These are phyloP conservation scores for Tulasnella sp. DNA, from an alignment of 768 basidiomycete species.

Conservation along the genomic window DNA sequence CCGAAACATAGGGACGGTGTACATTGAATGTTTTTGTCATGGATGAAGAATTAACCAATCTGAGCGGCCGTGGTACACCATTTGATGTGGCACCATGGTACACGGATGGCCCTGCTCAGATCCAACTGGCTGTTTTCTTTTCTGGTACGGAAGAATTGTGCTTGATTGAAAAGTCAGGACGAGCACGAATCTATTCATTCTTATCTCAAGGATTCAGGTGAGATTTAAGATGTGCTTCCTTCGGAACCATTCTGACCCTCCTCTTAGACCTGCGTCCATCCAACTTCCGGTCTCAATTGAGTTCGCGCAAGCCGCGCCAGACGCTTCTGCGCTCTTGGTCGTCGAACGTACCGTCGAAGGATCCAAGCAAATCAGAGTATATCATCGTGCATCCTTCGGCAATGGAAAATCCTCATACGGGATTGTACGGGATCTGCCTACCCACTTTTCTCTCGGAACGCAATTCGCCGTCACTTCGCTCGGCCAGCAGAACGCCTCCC, in stretches of 20 bases:
- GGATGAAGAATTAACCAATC: constrained; percentile 34
- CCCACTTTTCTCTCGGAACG: constrained; percentile 17
- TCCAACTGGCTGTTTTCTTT: constrained; percentile 37
- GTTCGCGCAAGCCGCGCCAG: constrained; percentile 39
- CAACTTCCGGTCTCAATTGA: constrained; percentile 30
- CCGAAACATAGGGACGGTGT: constrained; percentile 22
- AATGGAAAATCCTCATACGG: constrained; percentile 31
- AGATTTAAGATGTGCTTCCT: too few species aligned
- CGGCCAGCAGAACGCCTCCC: constrained; percentile 34
- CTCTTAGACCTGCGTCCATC: constrained; percentile 36
- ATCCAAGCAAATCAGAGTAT: constrained; percentile 29
- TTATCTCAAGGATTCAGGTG: constrained; percentile 46
- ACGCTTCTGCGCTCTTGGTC: constrained; percentile 42
- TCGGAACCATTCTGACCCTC: not conserved
- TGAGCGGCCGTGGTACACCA: constrained; percentile 34
- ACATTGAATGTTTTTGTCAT: constrained; percentile 34
- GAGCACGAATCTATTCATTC: constrained; percentile 44
- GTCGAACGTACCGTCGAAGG: constrained; percentile 18
- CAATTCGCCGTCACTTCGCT: constrained; percentile 37
- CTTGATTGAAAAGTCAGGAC: constrained; percentile 36
- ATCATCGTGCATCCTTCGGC: constrained; percentile 51
- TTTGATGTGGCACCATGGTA: constrained; percentile 40
- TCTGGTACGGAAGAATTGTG: constrained; percentile 43
- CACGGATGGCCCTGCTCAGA: constrained; percentile 18
- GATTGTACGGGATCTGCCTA: constrained; percentile 30